Conservation (phyloP, 768 basidiomycete genomes). For the Pleurotus citrinopileatus region DNA sequence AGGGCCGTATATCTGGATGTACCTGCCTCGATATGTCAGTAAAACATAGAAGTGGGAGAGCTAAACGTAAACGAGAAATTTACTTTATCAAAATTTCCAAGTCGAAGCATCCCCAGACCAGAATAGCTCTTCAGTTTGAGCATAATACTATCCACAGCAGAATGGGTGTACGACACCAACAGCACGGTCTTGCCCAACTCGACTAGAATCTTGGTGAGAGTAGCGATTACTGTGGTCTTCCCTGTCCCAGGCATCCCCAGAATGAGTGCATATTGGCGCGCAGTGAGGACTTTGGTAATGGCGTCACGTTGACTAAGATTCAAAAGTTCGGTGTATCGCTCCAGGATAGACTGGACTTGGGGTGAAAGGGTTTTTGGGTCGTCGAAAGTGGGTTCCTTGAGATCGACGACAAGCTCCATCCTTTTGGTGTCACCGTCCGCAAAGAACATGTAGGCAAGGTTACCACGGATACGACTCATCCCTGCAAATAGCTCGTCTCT, state of each 20-base stretch:
- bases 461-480: conserved; percentile 86
- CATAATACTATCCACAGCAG: conserved; percentile 96
- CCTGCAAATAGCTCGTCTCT: conserved; percentile 89
- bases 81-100: conserved; percentile 94
- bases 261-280: conserved; percentile 88
- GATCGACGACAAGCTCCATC: conserved; percentile 79
- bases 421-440: conserved; percentile 66
- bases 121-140: conserved; percentile 65
- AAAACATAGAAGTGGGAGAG: neutral
- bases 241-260: conserved; percentile 99
- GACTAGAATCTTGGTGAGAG: conserved; percentile 79
- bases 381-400: conserved; percentile 65
- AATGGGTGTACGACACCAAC: conserved; percentile 93
- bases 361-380: conserved; percentile 10
- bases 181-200: conserved; percentile 83
- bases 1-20: conserved; percentile 74
- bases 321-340: conserved; percentile 36
- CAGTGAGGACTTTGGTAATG: conserved; percentile 68
- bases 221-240: conserved; percentile 93
- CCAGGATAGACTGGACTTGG: conserved; percentile 20
- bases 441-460: conserved; percentile 88
- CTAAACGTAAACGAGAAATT: neutral
- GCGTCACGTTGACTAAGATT: conserved; percentile 76
- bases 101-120: conserved; percentile 72
- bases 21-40: conserved; percentile 44